phyloP scores from a whole-genome alignment of 352 stramenopile genomes.

The Pythium aphanidermatum region DNA sequence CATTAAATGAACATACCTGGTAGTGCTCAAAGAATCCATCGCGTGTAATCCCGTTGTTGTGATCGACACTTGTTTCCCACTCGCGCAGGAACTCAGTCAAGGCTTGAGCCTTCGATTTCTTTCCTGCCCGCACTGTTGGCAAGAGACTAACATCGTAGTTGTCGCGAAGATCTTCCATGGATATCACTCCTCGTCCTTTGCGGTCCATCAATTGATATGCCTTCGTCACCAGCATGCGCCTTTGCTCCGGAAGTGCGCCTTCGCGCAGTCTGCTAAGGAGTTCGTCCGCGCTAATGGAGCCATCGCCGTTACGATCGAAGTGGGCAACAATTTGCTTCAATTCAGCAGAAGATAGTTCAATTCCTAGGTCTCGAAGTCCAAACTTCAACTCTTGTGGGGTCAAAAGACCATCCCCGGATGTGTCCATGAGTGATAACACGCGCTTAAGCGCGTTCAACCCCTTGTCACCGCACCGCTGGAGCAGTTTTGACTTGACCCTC shows the following conservation, averaged over 20 bases:
- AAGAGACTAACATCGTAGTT: conserved; percentile 74
- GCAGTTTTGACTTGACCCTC: conserved; percentile 29
- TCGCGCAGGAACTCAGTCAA: conserved; percentile 67
- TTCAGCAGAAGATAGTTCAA: conserved; percentile 36
- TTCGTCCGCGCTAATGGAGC: conserved; percentile 43
- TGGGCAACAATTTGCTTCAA: conserved; percentile 28
- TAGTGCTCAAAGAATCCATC: conserved; percentile 80
- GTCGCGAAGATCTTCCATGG: conserved; percentile 48
- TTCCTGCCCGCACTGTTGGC: conserved; percentile 60
- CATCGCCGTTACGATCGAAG: conserved; percentile 45
- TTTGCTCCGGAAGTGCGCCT: conserved; percentile 13
- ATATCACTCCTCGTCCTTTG: conserved; percentile 25
- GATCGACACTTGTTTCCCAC: conserved; percentile 34
- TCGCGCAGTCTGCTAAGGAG: conserved; percentile 47
- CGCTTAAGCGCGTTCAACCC: conserved; percentile 47
- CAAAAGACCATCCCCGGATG: conserved; percentile 34
- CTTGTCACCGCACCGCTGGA: conserved; percentile 25
- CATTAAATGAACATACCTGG: conserved; percentile 29
- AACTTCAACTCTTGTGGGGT: conserved; percentile 53
- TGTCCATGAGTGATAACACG: conserved; percentile 36
- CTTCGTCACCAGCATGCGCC: conserved; percentile 37
- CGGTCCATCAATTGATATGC: conserved; percentile 61
- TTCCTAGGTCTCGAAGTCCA: conserved; percentile 42
- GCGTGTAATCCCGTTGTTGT: conserved; percentile 40
- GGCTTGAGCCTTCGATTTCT: conserved; percentile 41